Evolutionary conservation across 139 green algal genomes (phyloP).

Genomic region (Zygnema circumcarinatum): DNA sequence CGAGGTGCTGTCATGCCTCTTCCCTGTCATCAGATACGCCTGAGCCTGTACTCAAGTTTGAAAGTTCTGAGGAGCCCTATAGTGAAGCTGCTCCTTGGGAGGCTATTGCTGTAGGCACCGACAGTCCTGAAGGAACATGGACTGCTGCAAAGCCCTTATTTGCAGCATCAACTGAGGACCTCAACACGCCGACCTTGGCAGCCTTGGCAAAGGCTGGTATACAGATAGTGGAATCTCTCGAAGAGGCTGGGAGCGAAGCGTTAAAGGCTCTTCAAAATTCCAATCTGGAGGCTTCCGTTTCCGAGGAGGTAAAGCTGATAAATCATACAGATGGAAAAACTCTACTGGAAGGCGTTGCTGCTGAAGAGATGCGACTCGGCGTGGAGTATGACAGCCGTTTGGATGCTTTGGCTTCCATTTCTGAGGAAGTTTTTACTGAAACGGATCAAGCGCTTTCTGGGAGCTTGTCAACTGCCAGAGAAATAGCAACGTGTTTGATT

Average conservation of each 20-base stretch:
- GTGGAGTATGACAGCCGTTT: not conserved
- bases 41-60: too few relatives aligned
- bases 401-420: not conserved
- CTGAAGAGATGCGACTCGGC: not conserved
- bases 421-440: not conserved
- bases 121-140: too few relatives aligned
- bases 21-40: too few relatives aligned
- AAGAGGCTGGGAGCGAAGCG: not conserved
- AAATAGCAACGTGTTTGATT: not conserved
- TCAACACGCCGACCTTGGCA: not conserved
- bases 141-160: too few relatives aligned
- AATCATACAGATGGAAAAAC: too few relatives aligned
- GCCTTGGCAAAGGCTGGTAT: not conserved
- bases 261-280: not conserved
- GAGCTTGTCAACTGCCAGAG: not conserved
- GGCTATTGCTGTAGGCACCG: too few relatives aligned
- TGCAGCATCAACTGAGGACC: too few relatives aligned
- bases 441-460: not conserved
- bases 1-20: too few relatives aligned
- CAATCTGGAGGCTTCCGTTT: too few relatives aligned
- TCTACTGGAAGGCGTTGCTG: not conserved
- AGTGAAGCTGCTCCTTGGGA: too few relatives aligned
- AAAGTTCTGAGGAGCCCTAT: too few relatives aligned
- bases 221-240: not conserved
- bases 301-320: too few relatives aligned